Conservation (phyloP, 129 eudicot genomes). For the Smallanthus sonchifolius region DNA sequence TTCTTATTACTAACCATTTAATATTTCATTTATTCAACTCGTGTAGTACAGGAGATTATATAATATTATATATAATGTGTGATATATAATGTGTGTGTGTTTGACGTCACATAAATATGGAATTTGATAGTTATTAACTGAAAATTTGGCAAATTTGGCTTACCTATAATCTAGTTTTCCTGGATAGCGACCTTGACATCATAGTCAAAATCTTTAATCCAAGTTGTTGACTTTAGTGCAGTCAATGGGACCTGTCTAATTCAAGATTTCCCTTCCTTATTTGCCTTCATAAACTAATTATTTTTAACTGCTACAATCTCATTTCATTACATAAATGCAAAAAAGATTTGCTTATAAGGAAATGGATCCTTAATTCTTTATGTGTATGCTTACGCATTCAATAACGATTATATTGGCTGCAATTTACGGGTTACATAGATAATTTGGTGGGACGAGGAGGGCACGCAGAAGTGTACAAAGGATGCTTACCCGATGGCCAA, state of each 20-base stretch:
- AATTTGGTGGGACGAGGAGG: constrained; percentile 91
- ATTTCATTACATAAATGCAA: background rate
- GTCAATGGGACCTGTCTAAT: background rate
- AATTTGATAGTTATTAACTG: background rate
- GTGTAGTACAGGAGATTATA: too few relatives aligned
- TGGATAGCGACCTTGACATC: constrained; percentile 15
- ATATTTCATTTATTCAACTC: too few relatives aligned
- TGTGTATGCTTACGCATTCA: background rate
- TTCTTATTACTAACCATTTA: too few relatives aligned
- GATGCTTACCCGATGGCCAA: constrained; percentile 68
- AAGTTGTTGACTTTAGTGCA: constrained; percentile 12
- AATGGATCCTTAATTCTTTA: background rate
- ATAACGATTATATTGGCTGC: background rate
- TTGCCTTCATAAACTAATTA: background rate
- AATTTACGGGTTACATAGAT: constrained; percentile 31
- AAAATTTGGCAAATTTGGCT: constrained; percentile 6
- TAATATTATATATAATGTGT: too few relatives aligned
- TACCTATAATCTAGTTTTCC: constrained; percentile 3
- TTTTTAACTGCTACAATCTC: background rate
- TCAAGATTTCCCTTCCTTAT: background rate
- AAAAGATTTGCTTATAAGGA: background rate
- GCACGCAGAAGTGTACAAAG: constrained; percentile 95
- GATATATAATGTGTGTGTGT: background rate
- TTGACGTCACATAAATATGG: background rate
- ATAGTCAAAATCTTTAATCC: constrained; percentile 8